These are phyloP conservation scores for Fusarium pininemorale DNA, from an alignment of 2,329 filamentous ascomycete species.

Conservation along the genomic window DNA sequence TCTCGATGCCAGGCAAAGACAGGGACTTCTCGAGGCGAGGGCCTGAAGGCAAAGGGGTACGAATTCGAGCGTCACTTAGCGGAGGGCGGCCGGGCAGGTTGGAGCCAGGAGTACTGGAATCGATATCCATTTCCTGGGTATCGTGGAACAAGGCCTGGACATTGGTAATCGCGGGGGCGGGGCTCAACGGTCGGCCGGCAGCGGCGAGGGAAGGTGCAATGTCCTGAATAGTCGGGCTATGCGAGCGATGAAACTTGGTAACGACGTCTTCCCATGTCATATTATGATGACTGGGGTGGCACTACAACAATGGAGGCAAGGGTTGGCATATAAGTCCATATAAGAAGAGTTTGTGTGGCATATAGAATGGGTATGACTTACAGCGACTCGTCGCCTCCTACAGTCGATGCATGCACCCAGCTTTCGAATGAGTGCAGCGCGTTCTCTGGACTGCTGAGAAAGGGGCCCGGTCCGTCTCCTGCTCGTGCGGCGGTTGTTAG, in stretches of 20 bases:
- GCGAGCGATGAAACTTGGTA: slow-evolving; percentile 61
- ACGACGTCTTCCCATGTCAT: slow-evolving; percentile 70
- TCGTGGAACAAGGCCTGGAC: slow-evolving; percentile 55
- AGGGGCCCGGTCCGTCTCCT: slow-evolving; percentile 68
- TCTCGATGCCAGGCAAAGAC: slow-evolving; percentile 60
- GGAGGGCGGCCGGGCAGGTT: slow-evolving; percentile 51
- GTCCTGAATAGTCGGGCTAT: slow-evolving; percentile 62
- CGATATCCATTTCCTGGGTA: slow-evolving; percentile 65
- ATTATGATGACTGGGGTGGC: slow-evolving; percentile 67
- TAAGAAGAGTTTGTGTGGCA: background rate
- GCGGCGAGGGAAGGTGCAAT: slow-evolving; percentile 54
- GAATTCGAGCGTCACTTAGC: slow-evolving; percentile 59
- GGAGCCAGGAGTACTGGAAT: slow-evolving; percentile 48
- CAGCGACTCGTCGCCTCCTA: slow-evolving; percentile 65
- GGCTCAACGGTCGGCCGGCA: slow-evolving; percentile 57
- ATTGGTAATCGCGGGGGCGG: slow-evolving; percentile 51
- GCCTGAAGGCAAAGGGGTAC: slow-evolving; percentile 65
- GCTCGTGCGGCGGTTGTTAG: slow-evolving; percentile 63
- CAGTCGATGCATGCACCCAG: slow-evolving; percentile 67
- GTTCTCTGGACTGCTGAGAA: slow-evolving; percentile 66
- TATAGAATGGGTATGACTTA: slow-evolving; percentile 51
- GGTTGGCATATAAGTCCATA: slow-evolving; percentile 31
- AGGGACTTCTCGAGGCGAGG: slow-evolving; percentile 63
- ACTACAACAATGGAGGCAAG: slow-evolving; percentile 50
- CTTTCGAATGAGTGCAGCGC: slow-evolving; percentile 68